phyloP scores from a whole-genome alignment of 805 yeast genomes.

The Starmerella apis region DNA sequence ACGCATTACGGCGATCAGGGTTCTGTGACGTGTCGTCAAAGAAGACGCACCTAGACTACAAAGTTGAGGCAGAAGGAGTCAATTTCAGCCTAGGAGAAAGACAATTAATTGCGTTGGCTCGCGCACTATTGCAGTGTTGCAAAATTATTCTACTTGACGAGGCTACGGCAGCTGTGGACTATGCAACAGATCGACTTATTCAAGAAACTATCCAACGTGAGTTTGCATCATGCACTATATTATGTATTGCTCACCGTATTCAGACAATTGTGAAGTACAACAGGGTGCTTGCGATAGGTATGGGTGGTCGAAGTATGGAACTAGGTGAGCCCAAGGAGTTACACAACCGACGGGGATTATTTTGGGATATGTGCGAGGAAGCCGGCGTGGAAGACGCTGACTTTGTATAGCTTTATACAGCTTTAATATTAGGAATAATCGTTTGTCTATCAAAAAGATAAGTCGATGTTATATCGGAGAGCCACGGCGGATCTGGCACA shows the following conservation, averaged over 20 bases:
- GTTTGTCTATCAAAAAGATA: background rate
- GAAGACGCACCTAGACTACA: conserved; percentile 50
- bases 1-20: conserved; percentile 47
- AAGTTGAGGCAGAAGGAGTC: conserved; percentile 17
- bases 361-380: conserved; percentile 12
- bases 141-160: conserved; percentile 59
- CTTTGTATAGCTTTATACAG: background rate
- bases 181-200: conserved; percentile 55
- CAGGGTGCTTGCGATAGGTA: conserved; percentile 47
- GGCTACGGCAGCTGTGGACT: conserved; percentile 70
- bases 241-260: conserved; percentile 63
- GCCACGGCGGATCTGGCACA: too few relatives aligned
- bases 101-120: conserved; percentile 39
- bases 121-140: conserved; percentile 55
- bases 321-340: conserved; percentile 43
- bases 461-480: too few relatives aligned
- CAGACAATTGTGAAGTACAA: conserved; percentile 52
- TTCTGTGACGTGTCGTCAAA: conserved; percentile 27
- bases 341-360: conserved; percentile 23
- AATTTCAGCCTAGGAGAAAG: conserved; percentile 21
- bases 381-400: conserved; percentile 8
- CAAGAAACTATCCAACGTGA: conserved; percentile 49
- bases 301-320: conserved; percentile 44
- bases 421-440: background rate
- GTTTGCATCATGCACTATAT: conserved; percentile 50